Percentiles rank a stretch among this genome's conserved stretches.
These are phyloP conservation scores for Penicillium sclerotigenum DNA, from an alignment of 2,329 filamentous ascomycete species.

Conservation along the genomic window DNA sequence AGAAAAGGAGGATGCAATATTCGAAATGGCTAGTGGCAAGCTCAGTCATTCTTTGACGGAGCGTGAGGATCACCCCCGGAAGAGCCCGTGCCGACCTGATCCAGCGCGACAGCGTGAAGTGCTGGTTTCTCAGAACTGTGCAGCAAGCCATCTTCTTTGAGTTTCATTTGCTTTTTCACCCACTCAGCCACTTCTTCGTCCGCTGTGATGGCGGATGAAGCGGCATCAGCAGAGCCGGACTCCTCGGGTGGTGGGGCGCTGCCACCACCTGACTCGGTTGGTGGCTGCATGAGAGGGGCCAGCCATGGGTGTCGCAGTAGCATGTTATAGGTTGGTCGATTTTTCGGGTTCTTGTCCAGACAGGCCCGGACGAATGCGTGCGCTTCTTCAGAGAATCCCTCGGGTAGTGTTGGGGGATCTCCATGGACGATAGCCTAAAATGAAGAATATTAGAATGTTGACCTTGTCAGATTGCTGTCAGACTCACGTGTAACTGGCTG, in stretches of 20 bases:
- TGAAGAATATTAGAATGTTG: slow-evolving; percentile 16
- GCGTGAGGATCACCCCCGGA: slow-evolving; percentile 29
- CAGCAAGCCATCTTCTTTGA: slow-evolving; percentile 58
- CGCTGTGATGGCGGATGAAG: slow-evolving; percentile 48
- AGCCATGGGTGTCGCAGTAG: slow-evolving; percentile 90
- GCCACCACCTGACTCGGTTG: slow-evolving; percentile 62
- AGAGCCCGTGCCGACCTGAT: slow-evolving; percentile 56
- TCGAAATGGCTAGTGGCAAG: not conserved
- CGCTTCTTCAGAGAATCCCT: slow-evolving; percentile 74
- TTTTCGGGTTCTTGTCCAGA: slow-evolving; percentile 85
- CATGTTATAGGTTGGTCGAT: slow-evolving; percentile 91
- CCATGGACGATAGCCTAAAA: slow-evolving; percentile 91
- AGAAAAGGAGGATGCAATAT: slow-evolving; percentile 6
- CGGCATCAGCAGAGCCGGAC: slow-evolving; percentile 31
- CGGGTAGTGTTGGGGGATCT: slow-evolving; percentile 85
- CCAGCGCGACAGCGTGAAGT: slow-evolving; percentile 79
- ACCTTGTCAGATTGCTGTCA: not conserved
- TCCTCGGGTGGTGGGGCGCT: slow-evolving; percentile 34
- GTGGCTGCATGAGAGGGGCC: slow-evolving; percentile 67
- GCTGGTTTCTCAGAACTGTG: slow-evolving; percentile 66
- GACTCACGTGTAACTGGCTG: slow-evolving; percentile 87
- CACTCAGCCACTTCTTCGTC: slow-evolving; percentile 84
- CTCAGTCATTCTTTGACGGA: slow-evolving; percentile 12
- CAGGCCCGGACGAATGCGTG: slow-evolving; percentile 85
- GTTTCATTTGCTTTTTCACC: slow-evolving; percentile 70